Conservation (phyloP, 2,329 filamentous ascomycete genomes). For the Endocalyx cinctus region DNA sequence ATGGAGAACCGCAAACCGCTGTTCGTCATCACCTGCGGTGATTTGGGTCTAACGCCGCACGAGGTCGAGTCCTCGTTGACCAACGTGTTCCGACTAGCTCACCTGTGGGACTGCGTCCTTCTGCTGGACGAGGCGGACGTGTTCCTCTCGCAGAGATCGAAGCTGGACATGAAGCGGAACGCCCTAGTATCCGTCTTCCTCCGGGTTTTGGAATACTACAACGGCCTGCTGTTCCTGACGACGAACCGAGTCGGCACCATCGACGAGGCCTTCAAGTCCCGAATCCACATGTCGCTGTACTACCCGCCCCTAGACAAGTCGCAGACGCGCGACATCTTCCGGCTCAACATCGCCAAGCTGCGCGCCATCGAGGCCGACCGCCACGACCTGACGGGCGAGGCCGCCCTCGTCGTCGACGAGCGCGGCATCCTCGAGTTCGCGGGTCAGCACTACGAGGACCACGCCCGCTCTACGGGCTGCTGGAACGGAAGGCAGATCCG, state of each 20-base stretch:
- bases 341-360: constrained; percentile 34
- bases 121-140: constrained; percentile 26
- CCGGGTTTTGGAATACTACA: constrained; percentile 35
- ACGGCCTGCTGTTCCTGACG: constrained; percentile 37
- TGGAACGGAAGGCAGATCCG: constrained; percentile 31
- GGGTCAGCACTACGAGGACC: constrained; percentile 28
- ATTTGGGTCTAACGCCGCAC: constrained; percentile 36
- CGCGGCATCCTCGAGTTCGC: constrained; percentile 33
- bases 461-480: constrained; percentile 22
- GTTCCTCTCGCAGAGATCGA: constrained; percentile 24
- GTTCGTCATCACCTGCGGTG: constrained; percentile 46
- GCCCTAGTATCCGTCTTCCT: constrained; percentile 33
- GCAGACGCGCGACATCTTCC: constrained; percentile 38
- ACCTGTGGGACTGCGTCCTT: constrained; percentile 27
- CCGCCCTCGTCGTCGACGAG: constrained; percentile 28
- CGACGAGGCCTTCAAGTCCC: constrained; percentile 39
- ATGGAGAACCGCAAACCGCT: constrained; percentile 38
- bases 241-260: constrained; percentile 40
- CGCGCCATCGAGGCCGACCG: constrained; percentile 32
- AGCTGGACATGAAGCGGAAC: constrained; percentile 30
- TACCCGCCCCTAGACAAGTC: constrained; percentile 32
- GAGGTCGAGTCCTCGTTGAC: constrained; percentile 37
- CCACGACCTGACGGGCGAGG: constrained; percentile 30
- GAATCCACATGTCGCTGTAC: constrained; percentile 34
- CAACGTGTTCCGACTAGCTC: constrained; percentile 38